These are phyloP conservation scores for Euphorbia peplus DNA, from an alignment of 345 rosid species.

Conservation along the genomic window DNA sequence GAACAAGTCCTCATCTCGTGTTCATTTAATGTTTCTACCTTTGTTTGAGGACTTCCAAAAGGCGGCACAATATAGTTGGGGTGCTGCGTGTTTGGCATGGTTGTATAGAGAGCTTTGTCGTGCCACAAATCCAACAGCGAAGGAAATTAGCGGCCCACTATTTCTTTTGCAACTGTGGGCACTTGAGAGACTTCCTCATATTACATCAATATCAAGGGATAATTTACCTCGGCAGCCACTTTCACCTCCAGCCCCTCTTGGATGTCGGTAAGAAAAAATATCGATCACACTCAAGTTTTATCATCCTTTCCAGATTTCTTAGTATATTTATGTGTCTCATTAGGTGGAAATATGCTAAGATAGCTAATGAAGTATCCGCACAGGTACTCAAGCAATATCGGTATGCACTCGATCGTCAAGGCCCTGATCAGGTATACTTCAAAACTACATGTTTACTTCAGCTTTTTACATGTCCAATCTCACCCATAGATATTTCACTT, in stretches of 20 bases:
- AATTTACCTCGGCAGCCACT: not conserved
- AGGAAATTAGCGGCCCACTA: slow-evolving; percentile 14
- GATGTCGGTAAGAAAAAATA: slow-evolving; percentile 4
- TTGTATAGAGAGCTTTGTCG: slow-evolving; percentile 18
- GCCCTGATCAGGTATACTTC: slow-evolving; percentile 4
- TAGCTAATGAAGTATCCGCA: slow-evolving; percentile 2
- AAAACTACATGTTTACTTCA: not conserved
- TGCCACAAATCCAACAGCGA: not conserved
- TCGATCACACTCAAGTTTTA: not conserved
- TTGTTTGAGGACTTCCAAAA: slow-evolving; percentile 4
- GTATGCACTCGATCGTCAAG: slow-evolving; percentile 10
- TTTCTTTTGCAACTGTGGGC: slow-evolving; percentile 10
- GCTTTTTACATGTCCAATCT: not conserved
- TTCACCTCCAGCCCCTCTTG: slow-evolving; percentile 7
- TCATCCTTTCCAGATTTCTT: not conserved
- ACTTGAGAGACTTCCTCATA: not conserved
- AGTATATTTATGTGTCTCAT: not conserved
- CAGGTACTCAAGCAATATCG: slow-evolving; percentile 5
- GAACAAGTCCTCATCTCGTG: not conserved
- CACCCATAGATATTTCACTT: no score
- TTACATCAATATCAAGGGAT: not conserved
- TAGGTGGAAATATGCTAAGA: slow-evolving; percentile 11
- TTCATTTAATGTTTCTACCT: slow-evolving; percentile 13
- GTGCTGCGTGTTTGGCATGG: slow-evolving; percentile 8
- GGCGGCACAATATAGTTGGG: slow-evolving; percentile 2